These are phyloP conservation scores for Batrachochytrium dendrobatidis DNA, from an alignment of 371 early-diverging fungal species.

Conservation along the genomic window DNA sequence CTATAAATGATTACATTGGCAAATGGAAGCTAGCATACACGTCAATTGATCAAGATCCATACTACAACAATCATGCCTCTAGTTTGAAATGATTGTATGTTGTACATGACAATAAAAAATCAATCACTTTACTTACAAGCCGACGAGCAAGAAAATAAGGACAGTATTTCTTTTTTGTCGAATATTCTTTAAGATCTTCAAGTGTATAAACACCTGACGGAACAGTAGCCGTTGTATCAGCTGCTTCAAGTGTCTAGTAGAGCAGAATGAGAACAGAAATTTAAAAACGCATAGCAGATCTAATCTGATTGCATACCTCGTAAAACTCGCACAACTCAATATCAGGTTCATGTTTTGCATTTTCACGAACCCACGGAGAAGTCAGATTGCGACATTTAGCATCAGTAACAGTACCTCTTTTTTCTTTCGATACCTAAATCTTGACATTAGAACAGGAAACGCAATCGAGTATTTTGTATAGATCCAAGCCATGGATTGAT, in stretches of 20 bases:
- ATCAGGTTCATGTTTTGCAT: conserved; percentile 36
- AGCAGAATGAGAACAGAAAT: no score
- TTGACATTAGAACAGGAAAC: neutral
- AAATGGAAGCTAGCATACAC: conserved; percentile 54
- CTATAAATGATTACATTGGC: conserved; percentile 98
- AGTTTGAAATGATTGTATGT: neutral
- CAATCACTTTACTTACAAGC: conserved; percentile 47
- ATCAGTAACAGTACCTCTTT: conserved; percentile 81
- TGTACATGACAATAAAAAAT: neutral
- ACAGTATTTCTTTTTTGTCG: conserved; percentile 71
- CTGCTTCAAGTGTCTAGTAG: conserved; percentile 53
- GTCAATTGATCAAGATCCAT: neutral
- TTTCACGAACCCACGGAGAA: conserved; percentile 88
- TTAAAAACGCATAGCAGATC: no score
- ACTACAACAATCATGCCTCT: neutral
- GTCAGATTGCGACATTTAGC: conserved; percentile 87
- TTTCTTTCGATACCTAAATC: conserved; percentile 67
- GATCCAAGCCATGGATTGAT: neutral
- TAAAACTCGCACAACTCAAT: conserved; percentile 64
- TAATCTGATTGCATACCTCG: no score
- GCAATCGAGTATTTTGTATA: neutral
- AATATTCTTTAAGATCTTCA: conserved; percentile 82
- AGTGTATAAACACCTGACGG: conserved; percentile 94
- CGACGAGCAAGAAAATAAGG: conserved; percentile 94
- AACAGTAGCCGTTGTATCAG: conserved; percentile 62